Evolutionary conservation across 2,329 filamentous ascomycete species (phyloP), one percentile per base, ranked within the genome.

Genomic region (Botryosphaeria dothidea): DNA sequence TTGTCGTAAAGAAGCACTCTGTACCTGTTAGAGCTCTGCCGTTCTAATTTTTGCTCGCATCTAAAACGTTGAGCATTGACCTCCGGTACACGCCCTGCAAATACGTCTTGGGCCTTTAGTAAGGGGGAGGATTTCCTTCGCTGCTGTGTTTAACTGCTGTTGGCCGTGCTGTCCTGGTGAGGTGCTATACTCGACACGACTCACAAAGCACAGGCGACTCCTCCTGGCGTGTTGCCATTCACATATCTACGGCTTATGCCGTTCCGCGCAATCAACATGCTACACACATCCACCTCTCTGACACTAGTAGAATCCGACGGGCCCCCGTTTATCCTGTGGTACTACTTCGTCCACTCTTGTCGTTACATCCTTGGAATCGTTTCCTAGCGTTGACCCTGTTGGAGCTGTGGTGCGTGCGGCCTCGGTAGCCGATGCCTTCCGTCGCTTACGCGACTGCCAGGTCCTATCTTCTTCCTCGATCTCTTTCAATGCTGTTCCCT

Each of bases 401-500:
- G 56, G 19, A 9, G 41, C 21, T 45, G 41, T 27, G 34, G 56
- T n/a, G 4, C n/a, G 25, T 34, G 25, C 23, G 7, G 41, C 43
- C 23, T 64, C 61, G 19, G n/a, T 21, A 2, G 49, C 48, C 3
- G 38, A 43, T 8, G 71, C 72, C 65, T 66, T 74, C 62, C 73
- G 71, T 61, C 65, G 68, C 68, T 75, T 75, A 58, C 81, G 82
- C 17, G 80, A 72, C 67, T 80, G 82, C 67, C 83, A 86, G 9
- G 81, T 71, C 9, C 80, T 75, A 34, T 90, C 86, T 70, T 90
- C 88, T 56, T 83, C 82, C 74, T 91, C 88, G 65, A 92, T 86
- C 61, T 90, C 86, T 70, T 83, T 83, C 69, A 92, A 68, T 17
- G 90, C 89, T 90, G 66, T 45, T 66, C 45, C 51, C 43, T 70